These are phyloP conservation scores for Leishmania arabica DNA, from an alignment of 208 protist genomes.

Conservation along the genomic window DNA sequence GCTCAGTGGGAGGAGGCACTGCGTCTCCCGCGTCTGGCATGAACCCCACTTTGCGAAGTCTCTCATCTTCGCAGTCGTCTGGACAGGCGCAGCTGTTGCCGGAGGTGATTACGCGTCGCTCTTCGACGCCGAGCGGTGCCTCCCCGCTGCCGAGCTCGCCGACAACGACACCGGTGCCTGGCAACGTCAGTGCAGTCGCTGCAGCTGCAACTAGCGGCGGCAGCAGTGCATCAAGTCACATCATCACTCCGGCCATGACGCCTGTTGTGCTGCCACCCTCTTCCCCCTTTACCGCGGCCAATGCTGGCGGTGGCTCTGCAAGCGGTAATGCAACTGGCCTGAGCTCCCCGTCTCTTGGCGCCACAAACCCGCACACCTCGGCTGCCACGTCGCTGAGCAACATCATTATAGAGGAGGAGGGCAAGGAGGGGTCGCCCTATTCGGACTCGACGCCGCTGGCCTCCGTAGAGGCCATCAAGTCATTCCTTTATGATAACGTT, in stretches of 20 bases:
- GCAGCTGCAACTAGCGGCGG: too few species aligned
- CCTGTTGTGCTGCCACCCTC: constrained; percentile 8
- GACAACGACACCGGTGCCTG: neutral
- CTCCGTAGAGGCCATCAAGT: constrained; percentile 43
- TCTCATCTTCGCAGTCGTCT: constrained; percentile 9
- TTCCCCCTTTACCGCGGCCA: neutral
- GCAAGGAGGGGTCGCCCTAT: constrained; percentile 35
- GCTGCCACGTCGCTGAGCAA: constrained; percentile 30
- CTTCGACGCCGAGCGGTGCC: neutral
- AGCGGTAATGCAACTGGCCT: neutral
- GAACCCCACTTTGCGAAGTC: neutral
- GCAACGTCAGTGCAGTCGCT: neutral
- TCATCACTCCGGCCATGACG: neutral
- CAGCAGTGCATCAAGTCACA: neutral
- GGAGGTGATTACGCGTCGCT: constrained; percentile 18
- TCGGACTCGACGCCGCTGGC: constrained; percentile 37
- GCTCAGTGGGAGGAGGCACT: constrained; percentile 6
- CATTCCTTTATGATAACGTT: constrained; percentile 54
- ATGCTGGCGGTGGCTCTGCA: neutral
- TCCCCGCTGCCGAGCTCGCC: constrained; percentile 20
- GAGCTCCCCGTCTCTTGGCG: constrained; percentile 21
- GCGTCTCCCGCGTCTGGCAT: neutral
- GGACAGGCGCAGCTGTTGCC: constrained; percentile 12
- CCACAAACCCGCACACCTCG: constrained; percentile 11
- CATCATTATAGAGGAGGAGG: constrained; percentile 25